These are phyloP conservation scores for Sonneratia alba DNA, from an alignment of 345 rosid genomes.

Conservation along the genomic window DNA sequence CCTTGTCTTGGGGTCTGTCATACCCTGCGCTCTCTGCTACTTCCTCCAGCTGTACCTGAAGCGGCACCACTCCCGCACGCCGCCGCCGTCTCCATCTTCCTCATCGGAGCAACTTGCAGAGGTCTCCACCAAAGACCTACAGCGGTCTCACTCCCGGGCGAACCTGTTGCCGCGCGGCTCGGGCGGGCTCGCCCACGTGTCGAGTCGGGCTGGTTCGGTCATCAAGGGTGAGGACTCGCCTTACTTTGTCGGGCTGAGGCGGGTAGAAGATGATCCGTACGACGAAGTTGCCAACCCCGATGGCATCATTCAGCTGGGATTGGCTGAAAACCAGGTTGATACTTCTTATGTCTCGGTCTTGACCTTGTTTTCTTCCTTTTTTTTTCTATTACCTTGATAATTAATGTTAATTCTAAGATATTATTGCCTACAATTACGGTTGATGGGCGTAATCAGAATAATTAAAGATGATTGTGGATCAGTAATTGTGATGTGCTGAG, in stretches of 20 bases:
- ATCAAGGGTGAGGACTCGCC: conserved; percentile 48
- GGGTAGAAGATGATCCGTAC: conserved; percentile 58
- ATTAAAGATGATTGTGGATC: neutral
- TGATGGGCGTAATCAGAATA: neutral
- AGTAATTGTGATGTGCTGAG: neutral
- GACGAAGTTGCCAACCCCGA: conserved; percentile 51
- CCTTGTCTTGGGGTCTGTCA: conserved; percentile 68
- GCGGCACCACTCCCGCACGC: conserved; percentile 31
- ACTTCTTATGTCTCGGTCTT: neutral
- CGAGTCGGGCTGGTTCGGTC: conserved; percentile 44
- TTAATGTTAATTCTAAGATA: too few relatives aligned
- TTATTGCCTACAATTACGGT: neutral
- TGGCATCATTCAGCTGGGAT: conserved; percentile 74
- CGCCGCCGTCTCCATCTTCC: conserved; percentile 31
- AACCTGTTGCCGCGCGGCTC: conserved; percentile 58
- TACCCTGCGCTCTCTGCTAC: conserved; percentile 89
- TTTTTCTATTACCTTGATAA: too few relatives aligned
- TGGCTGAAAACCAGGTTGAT: conserved; percentile 52
- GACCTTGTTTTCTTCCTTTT: too few relatives aligned
- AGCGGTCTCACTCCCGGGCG: conserved; percentile 49
- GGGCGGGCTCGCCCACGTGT: conserved; percentile 45
- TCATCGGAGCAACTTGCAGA: conserved; percentile 48
- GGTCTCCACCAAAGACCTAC: conserved; percentile 28
- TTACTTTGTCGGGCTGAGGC: conserved; percentile 38
- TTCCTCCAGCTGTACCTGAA: conserved; percentile 75